Base-by-base conservation (phyloP, 805 yeast genomes). In the Pichia kluyveri region DNA sequence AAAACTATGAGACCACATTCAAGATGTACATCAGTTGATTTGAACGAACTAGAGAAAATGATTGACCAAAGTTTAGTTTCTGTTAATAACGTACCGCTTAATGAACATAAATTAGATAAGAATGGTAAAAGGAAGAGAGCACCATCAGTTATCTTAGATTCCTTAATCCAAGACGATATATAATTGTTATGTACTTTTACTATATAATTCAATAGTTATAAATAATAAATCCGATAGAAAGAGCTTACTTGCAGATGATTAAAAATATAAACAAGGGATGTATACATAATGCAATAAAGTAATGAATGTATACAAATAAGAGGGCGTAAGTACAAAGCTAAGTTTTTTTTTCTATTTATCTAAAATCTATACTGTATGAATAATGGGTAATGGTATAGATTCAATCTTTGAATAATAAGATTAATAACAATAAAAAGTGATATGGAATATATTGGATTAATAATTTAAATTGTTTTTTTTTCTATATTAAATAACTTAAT, bases 141-240 rank as follows among this genome's bases (percentile, higher is more conserved):
- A 2, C 76, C 76, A 19, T 68, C 72, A 45, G 61, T 66, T 46
- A 53, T 62, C 31, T 57, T 71, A 41, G 73, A 71, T 38, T 69
- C 69, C 44, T 55, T 71, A 44, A 58, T 70, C 31, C 45, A 46
- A 28, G 50, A 51, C 15, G 53, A 52, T 15, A 34, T 34, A 34
- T 15, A 15, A 10, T 30, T 12, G 4, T 30, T 30, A 19, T 19
- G 23, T 19, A 19, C 23, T 30, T 30, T 9, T 30, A 30, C 14
- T 10, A 30, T 30, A 14, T 30, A 10, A 30, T 30, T 10, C 14
- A 7, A 30, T 30, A 30, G 5, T 1, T 30, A 30, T 10, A 3
- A 30, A 10, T 30, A 30, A 30, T 8, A 6, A 3, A 30, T 30
- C 8, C 14, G 7, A 12, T 4, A 30, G 2, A 30, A 30, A 30